These are phyloP conservation scores for Torrubiellomyces zombiae DNA, from an alignment of 2,329 filamentous ascomycete species.

Conservation along the genomic window DNA sequence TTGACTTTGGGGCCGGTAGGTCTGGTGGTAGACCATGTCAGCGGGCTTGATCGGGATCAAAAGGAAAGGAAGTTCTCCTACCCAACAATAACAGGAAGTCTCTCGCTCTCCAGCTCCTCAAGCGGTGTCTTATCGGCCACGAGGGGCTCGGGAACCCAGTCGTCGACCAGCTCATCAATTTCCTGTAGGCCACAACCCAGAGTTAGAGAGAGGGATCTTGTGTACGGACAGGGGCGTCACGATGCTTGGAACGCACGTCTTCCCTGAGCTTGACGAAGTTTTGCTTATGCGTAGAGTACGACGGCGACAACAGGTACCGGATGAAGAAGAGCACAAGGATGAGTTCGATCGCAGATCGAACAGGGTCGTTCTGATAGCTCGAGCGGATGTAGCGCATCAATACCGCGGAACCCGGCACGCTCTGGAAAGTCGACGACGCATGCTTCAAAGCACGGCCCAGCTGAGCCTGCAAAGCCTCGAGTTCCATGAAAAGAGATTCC, in stretches of 20 bases:
- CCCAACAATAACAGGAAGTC: conserved; percentile 76
- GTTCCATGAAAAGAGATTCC: conserved; percentile 46
- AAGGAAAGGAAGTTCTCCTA: conserved; percentile 19
- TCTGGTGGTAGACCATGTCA: conserved; percentile 25
- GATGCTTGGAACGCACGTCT: conserved; percentile 29
- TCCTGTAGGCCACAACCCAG: conserved; percentile 36
- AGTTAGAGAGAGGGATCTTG: conserved; percentile 2
- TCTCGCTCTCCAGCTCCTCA: conserved; percentile 72
- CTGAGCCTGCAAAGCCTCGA: conserved; percentile 38
- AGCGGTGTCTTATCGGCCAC: conserved; percentile 56
- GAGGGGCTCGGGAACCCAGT: conserved; percentile 89
- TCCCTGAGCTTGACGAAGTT: conserved; percentile 81
- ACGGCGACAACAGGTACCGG: conserved; percentile 77
- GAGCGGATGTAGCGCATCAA: conserved; percentile 90
- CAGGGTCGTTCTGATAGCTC: conserved; percentile 92
- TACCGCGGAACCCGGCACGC: conserved; percentile 84
- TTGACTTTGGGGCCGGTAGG: conserved; percentile 83
- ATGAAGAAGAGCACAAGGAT: conserved; percentile 92
- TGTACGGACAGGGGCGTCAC: too few relatives aligned
- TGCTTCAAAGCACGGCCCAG: conserved; percentile 35
- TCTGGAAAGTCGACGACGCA: conserved; percentile 57
- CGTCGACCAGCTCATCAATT: conserved; percentile 90
- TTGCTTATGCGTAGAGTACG: conserved; percentile 80
- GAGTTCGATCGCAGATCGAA: conserved; percentile 83
- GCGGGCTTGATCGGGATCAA: not conserved